Evolutionary conservation across 139 green algal species (phyloP).

Genomic region (Pleodorina starrii): DNA sequence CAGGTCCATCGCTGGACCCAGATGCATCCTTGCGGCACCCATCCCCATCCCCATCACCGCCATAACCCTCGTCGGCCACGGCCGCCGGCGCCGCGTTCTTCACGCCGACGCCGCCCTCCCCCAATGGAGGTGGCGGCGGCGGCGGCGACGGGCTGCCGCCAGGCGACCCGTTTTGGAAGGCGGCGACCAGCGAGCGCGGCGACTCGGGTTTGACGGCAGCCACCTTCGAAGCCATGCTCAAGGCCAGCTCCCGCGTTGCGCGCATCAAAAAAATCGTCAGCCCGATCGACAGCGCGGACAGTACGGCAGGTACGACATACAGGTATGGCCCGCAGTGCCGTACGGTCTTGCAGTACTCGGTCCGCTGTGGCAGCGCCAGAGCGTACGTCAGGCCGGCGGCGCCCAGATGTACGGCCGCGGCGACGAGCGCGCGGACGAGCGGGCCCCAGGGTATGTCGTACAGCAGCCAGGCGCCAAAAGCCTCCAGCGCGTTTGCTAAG

Average conservation of each 20-base stretch:
- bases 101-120: too few relatives aligned
- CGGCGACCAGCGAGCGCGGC: too few relatives aligned
- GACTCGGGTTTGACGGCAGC: background rate
- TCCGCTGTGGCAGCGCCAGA: background rate
- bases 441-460: background rate
- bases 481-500: background rate
- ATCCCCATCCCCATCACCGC: too few relatives aligned
- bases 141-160: too few relatives aligned
- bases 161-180: too few relatives aligned
- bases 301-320: background rate
- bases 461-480: background rate
- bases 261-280: slow-evolving; percentile 17
- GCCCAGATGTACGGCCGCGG: background rate
- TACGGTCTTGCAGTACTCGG: background rate
- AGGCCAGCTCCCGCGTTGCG: background rate
- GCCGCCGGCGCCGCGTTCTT: too few relatives aligned
- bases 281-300: background rate
- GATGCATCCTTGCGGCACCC: too few relatives aligned
- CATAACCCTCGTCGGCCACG: too few relatives aligned
- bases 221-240: background rate
- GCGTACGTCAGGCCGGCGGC: slow-evolving; percentile 23
- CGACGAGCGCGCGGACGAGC: background rate
- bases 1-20: too few relatives aligned
- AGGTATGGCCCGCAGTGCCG: background rate
- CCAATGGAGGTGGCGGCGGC: too few relatives aligned